Base-by-base conservation (phyloP, 140 eudicot species). In the Artemisia princeps region DNA sequence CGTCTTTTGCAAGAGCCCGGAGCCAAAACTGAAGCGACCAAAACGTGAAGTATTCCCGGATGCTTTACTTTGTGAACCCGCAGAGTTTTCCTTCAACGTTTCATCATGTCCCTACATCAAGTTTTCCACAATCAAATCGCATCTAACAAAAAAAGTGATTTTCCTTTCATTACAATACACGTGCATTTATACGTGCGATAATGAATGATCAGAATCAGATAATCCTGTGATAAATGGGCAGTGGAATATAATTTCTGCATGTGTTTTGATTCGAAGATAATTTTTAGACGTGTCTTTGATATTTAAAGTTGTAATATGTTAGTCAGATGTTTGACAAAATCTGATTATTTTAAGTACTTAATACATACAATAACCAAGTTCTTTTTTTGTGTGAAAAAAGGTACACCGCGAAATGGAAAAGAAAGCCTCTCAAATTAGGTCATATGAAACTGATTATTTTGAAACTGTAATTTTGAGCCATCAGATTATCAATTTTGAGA, bases 11-110 rank as follows among this genome's bases (percentile, higher is more conserved):
- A 85, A 70, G 53, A 91, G 69, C 74, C 76, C 80, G 17, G 96
- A 76, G 24, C 98, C 98, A 78, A 92, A 88, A 65, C 87, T 75
- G 54, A 92, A 88, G 12, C 98, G 84, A 68, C 94, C 72, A 64
- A 82, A 76, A 55, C 94, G 75, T 44, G 96, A 88, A 64, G 87
- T 60, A 12, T 62, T 63, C 64, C 81, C 78, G 23, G 85, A 78
- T 56, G 82, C 65, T 74, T 91, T 88, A 60, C 73, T 84, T 64
- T 69, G 88, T 55, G 77, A 62, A 46, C 66, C 82, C 13, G 78
- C 61, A 45, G 90, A 79, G 63, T 81, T 76, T 65, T 83, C 98
- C 76, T 85, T 87, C n/a, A 73, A 73, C 9, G 84, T 60, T 52
- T 72, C 87, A 28, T 45, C 73, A 73, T 85, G 98, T 33, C 72